Percentiles rank a stretch among this genome's conserved stretches.
phyloP scores from a whole-genome alignment of 2,329 filamentous ascomycete species.

The Ceratocystis papillata region DNA sequence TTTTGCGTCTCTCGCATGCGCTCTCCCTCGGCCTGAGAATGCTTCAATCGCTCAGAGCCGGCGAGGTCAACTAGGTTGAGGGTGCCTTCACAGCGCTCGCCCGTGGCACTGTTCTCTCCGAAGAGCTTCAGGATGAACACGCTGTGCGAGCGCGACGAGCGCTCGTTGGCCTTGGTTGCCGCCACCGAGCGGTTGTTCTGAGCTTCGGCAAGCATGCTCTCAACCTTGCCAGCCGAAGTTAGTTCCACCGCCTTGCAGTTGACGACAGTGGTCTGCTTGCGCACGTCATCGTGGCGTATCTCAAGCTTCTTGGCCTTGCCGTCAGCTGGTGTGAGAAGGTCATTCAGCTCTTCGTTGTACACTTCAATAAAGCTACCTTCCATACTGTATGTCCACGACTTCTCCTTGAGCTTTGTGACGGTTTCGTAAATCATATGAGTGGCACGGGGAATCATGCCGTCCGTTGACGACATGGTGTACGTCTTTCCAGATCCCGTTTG shows the following conservation, averaged over 20 bases:
- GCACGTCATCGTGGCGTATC: constrained; percentile 73
- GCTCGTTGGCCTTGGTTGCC: constrained; percentile 93
- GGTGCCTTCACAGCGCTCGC: constrained; percentile 79
- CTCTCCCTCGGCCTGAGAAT: constrained; percentile 76
- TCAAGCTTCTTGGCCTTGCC: constrained; percentile 72
- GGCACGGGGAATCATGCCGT: constrained; percentile 91
- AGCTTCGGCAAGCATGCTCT: constrained; percentile 67
- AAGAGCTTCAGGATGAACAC: constrained; percentile 83
- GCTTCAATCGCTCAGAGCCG: constrained; percentile 80
- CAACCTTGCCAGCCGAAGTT: constrained; percentile 68
- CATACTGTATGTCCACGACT: constrained; percentile 91
- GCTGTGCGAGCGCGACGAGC: constrained; percentile 86
- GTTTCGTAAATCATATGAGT: constrained; percentile 90
- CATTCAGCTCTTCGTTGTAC: constrained; percentile 95
- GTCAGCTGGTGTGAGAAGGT: constrained; percentile 53
- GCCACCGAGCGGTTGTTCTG: constrained; percentile 82
- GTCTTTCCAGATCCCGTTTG: constrained; percentile 97
- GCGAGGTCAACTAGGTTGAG: constrained; percentile 93
- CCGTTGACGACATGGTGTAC: constrained; percentile 79
- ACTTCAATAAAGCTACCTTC: constrained; percentile 94
- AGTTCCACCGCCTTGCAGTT: constrained; percentile 69
- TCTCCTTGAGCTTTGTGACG: constrained; percentile 69
- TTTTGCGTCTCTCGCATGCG: constrained; percentile 88
- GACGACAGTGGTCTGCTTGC: constrained; percentile 70
- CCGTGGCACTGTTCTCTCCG: constrained; percentile 61